phyloP scores from a whole-genome alignment of 208 protist species.

The Trypanosoma mega region DNA sequence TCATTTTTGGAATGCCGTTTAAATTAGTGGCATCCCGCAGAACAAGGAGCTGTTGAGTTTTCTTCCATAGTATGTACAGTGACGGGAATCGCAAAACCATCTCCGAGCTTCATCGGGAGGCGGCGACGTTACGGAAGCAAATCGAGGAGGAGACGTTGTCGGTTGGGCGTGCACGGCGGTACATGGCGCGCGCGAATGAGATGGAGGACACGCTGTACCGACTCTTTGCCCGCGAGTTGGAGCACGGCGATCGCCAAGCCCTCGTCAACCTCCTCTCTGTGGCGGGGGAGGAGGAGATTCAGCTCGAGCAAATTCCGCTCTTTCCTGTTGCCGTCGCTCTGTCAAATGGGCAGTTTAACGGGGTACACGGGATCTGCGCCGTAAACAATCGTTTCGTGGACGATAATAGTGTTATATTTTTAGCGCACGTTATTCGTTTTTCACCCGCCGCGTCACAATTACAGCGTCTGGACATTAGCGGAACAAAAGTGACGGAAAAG shows the following conservation, averaged over 20 bases:
- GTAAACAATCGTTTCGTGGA: conserved; percentile 54
- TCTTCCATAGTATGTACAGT: conserved; percentile 62
- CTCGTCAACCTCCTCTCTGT: conserved; percentile 66
- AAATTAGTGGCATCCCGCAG: neutral
- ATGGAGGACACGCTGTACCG: conserved; percentile 77
- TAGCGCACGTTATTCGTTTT: conserved; percentile 81
- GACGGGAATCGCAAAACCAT: conserved; percentile 85
- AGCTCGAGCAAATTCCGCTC: conserved; percentile 64
- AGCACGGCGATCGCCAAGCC: conserved; percentile 56
- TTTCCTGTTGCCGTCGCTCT: conserved; percentile 71
- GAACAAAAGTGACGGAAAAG: conserved; percentile 68
- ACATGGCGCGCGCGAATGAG: conserved; percentile 60
- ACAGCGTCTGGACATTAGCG: conserved; percentile 79
- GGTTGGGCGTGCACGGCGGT: conserved; percentile 64
- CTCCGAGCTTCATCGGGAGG: conserved; percentile 79
- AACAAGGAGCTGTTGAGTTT: neutral
- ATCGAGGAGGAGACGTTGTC: conserved; percentile 69
- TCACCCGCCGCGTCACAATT: conserved; percentile 67
- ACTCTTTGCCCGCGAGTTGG: conserved; percentile 72
- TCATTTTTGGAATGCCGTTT: neutral
- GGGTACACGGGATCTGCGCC: conserved; percentile 59
- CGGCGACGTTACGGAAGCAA: conserved; percentile 49
- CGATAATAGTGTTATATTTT: conserved; percentile 70
- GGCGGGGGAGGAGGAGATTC: conserved; percentile 60
- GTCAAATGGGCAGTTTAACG: conserved; percentile 71